Conservation (phyloP, 2,329 filamentous ascomycete genomes). For the Trichoderma oligosporum region DNA sequence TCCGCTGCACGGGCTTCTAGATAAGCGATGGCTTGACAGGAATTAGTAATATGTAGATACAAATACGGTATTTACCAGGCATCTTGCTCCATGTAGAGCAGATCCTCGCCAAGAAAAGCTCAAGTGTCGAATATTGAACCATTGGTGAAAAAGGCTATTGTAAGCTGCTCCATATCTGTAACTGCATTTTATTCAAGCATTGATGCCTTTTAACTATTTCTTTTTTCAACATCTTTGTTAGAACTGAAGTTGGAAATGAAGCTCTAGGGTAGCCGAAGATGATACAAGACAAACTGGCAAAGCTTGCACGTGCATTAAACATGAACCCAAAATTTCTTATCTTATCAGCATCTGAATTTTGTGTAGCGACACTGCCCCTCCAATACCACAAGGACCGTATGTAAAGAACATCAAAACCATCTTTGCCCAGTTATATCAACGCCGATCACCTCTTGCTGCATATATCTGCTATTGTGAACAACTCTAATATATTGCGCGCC, state of each 20-base stretch:
- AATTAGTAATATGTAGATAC: not conserved
- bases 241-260: not conserved
- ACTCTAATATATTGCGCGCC: not conserved
- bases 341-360: constrained; percentile 20
- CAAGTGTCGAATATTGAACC: not conserved
- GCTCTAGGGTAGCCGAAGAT: not conserved
- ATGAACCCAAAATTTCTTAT: constrained; percentile 11
- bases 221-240: not conserved
- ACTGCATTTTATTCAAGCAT: not conserved
- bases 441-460: not conserved
- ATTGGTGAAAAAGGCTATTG: not conserved
- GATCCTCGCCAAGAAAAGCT: not conserved
- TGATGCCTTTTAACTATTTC: not conserved
- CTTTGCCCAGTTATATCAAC: not conserved
- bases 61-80: too few species aligned
- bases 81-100: not conserved
- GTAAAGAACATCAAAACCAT: not conserved
- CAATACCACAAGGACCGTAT: constrained; percentile 6
- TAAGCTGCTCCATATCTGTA: not conserved
- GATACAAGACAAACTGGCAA: not conserved
- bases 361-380: constrained; percentile 19
- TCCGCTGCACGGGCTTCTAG: not conserved
- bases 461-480: not conserved
- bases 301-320: not conserved
- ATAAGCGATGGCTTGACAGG: constrained; percentile 11